phyloP scores from a whole-genome alignment of 805 yeast genomes.

The Candida xyloterini region DNA sequence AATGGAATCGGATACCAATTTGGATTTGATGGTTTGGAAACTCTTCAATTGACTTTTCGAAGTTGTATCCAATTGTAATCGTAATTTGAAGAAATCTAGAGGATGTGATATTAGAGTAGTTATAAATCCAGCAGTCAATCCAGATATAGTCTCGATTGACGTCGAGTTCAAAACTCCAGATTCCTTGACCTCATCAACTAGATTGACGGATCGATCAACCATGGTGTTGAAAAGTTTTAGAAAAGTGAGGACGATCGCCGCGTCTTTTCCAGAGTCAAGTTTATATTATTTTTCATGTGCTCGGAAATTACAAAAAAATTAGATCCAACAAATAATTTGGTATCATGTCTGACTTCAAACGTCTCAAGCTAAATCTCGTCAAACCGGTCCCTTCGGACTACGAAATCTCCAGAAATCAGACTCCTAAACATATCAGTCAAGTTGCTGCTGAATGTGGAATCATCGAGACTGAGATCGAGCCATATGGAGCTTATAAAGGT shows the following conservation, averaged over 20 bases:
- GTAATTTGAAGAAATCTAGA: conserved; percentile 75
- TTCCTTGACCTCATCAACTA: conserved; percentile 15
- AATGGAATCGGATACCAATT: conserved; percentile 16
- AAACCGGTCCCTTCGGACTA: conserved; percentile 88
- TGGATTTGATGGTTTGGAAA: conserved; percentile 24
- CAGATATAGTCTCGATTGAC: conserved; percentile 56
- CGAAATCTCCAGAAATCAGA: conserved; percentile 84
- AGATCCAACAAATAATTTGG: conserved; percentile 10
- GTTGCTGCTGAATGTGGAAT: conserved; percentile 85
- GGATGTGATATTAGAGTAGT: conserved; percentile 88
- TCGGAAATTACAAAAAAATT: conserved; percentile 8
- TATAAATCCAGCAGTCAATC: conserved; percentile 74
- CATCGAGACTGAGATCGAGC: conserved; percentile 73
- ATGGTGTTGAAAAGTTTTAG: conserved; percentile 6
- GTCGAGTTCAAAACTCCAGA: conserved; percentile 11
- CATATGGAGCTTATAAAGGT: conserved; percentile 86
- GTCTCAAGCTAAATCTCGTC: conserved; percentile 35
- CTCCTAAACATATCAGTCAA: conserved; percentile 74
- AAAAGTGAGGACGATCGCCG: conserved; percentile 11
- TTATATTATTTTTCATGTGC: conserved; percentile 4
- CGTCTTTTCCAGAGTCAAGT: conserved; percentile 1
- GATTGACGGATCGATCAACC: conserved; percentile 13
- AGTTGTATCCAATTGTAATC: conserved; percentile 64
- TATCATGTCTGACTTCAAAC: conserved; percentile 35
- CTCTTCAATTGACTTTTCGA: conserved; percentile 31